phyloP scores from a whole-genome alignment of 2,329 filamentous ascomycete genomes.

The Fusarium chuoi region DNA sequence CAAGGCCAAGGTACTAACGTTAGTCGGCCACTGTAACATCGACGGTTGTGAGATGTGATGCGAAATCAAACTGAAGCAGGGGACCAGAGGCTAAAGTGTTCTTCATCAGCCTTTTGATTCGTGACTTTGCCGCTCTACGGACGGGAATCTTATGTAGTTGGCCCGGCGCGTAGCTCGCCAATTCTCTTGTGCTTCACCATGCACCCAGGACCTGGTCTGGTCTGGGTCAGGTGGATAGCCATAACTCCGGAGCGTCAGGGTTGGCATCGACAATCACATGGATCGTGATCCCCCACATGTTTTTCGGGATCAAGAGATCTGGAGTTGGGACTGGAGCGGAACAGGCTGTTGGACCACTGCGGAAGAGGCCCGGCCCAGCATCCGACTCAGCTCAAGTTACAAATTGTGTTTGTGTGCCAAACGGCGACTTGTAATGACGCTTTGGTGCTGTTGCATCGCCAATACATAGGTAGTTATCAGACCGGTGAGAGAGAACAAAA shows the following conservation, averaged over 20 bases:
- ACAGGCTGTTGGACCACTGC: constrained; percentile 7
- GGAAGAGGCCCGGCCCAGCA: constrained; percentile 8
- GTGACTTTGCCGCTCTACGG: constrained; percentile 1
- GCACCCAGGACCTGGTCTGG: background rate
- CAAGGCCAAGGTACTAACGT: background rate
- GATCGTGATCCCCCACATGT: constrained; percentile 33
- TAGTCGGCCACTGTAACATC: constrained; percentile 3
- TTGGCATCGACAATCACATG: constrained; percentile 33
- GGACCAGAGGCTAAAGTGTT: background rate
- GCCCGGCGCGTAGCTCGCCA: constrained; percentile 2
- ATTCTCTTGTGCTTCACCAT: background rate
- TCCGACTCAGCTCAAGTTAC: background rate
- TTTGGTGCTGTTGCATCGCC: background rate
- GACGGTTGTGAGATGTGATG: background rate
- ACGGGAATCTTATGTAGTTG: background rate
- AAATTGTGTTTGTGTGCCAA: background rate
- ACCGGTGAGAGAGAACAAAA: constrained; percentile 10
- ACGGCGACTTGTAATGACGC: constrained; percentile 18
- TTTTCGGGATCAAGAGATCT: constrained; percentile 25
- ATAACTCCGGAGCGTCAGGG: constrained; percentile 10
- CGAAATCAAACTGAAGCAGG: constrained; percentile 1
- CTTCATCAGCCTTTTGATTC: background rate
- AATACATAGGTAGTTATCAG: background rate
- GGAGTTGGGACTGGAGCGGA: constrained; percentile 6
- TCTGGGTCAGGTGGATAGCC: constrained; percentile 2